Evolutionary conservation across 164 flowering plant genomes (phyloP).

Genomic region (Aristolochia contorta): DNA sequence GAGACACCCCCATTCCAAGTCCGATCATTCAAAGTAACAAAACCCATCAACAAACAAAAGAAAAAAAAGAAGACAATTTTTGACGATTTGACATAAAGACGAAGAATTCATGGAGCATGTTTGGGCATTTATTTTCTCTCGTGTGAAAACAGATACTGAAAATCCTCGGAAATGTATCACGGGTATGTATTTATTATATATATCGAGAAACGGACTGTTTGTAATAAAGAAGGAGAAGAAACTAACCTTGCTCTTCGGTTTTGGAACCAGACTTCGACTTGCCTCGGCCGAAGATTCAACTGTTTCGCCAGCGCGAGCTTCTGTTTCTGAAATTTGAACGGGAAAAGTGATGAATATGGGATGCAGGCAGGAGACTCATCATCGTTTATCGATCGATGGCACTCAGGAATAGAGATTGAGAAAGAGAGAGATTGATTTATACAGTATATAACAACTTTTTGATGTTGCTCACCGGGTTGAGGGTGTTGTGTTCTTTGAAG

Average conservation of each 20-base stretch:
- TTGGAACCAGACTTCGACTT: slow-evolving; percentile 87
- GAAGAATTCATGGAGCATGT: no score
- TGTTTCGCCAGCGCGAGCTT: slow-evolving; percentile 64
- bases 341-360: background rate
- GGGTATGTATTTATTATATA: no score
- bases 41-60: no score
- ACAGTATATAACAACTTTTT: no score
- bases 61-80: no score
- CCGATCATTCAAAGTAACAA: no score
- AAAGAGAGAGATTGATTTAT: no score
- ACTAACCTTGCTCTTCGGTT: slow-evolving; percentile 78
- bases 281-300: slow-evolving; percentile 65
- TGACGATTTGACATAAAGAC: background rate
- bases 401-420: background rate
- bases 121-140: background rate
- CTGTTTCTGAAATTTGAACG: slow-evolving; percentile 55
- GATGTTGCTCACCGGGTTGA: slow-evolving; percentile 64
- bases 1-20: no score
- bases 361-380: background rate
- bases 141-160: background rate
- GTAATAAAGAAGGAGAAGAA: background rate
- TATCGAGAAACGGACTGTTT: no score
- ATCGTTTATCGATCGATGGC: no score
- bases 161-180: no score
- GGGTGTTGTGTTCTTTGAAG: slow-evolving; percentile 87